Percentiles rank a stretch among this genome's conserved stretches.
Evolutionary conservation across 1,284 basidiomycete genomes (phyloP).

Genomic region (Polyporus tsugae): DNA sequence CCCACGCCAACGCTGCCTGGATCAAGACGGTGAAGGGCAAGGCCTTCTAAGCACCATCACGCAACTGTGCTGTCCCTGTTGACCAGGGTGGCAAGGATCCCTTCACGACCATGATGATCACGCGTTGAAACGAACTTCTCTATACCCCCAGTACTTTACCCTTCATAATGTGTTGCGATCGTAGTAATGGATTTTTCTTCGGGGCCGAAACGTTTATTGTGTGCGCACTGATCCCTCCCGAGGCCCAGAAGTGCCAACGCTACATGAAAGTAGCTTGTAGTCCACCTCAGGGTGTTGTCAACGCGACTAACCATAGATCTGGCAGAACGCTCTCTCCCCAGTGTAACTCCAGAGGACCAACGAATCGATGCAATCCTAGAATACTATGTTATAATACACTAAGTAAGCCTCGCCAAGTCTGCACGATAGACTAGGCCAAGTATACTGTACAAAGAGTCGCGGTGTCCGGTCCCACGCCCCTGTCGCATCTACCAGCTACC

Average conservation of each 20-base stretch:
- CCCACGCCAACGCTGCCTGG: constrained; percentile 28
- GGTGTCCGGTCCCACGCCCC: background rate
- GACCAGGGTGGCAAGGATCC: background rate
- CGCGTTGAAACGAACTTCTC: background rate
- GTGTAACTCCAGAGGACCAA: too few species aligned
- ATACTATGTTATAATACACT: background rate
- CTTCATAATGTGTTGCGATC: constrained; percentile 11
- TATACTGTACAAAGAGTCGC: background rate
- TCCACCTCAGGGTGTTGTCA: background rate
- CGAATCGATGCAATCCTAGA: background rate
- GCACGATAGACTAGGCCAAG: background rate
- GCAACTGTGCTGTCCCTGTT: background rate
- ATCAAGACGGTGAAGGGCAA: constrained; percentile 25
- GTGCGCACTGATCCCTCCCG: background rate
- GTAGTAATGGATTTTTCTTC: constrained; percentile 11
- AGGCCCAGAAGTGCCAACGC: too few species aligned
- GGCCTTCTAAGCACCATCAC: constrained; percentile 12
- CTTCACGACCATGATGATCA: background rate
- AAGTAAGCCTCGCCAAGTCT: background rate
- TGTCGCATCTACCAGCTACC: background rate
- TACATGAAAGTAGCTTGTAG: too few species aligned
- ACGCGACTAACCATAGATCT: background rate
- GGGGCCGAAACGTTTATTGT: background rate
- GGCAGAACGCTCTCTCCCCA: too few species aligned
- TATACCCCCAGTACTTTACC: background rate